Base-by-base conservation (phyloP, 2,329 filamentous ascomycete genomes). In the Aspergillus sergii region DNA sequence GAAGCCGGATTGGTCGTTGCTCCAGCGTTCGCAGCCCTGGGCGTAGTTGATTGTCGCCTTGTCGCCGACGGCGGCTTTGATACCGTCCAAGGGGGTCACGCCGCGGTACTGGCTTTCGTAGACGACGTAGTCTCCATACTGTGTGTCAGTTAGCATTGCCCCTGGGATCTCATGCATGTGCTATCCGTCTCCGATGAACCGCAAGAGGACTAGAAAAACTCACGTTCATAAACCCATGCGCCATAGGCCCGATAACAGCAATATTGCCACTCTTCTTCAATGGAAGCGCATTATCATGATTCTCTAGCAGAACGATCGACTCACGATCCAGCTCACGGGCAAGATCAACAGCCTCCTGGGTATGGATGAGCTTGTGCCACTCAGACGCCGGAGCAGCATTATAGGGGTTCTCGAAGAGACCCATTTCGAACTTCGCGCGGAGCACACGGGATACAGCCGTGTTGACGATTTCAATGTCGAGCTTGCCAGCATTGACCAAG, bases 211-310 rank as follows among this genome's bases (percentile, higher is more conserved):
- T 11, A 28, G 34, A 19, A 16, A 10, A 19, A 79, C 84, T 78
- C 69, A 88, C 86, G 70, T 91, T 91, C 82, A 91, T 88, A 67
- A 84, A 90, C 0, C 86, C 88, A 68, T 90, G 85, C 1, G 88
- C 90, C 87, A 93, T 92, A 2, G 90, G 90, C 0, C 91, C 91
- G 69, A 93, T 91, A 19, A 93, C 88, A 5, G 89, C 89, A 62
- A 92, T 83, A 19, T 86, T 88, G n/a, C 88, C 88, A 9, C 85
- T 82, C 72, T 89, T 91, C 66, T 82, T 83, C 53, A 88, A 66
- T 0, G 86, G 86, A 9, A 88, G 78, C 4, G 80, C 72, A 14
- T 80, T 76, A 43, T 85, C 77, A 60, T 86, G 84, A 70, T 88
- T 88, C 75, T 88, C 86, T 1, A 88, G 79, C 10, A 88, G 79